Evolutionary conservation across 2,329 filamentous ascomycete species (phyloP), one percentile per base, ranked within the genome.

Genomic region (Penicillium janthinellum): DNA sequence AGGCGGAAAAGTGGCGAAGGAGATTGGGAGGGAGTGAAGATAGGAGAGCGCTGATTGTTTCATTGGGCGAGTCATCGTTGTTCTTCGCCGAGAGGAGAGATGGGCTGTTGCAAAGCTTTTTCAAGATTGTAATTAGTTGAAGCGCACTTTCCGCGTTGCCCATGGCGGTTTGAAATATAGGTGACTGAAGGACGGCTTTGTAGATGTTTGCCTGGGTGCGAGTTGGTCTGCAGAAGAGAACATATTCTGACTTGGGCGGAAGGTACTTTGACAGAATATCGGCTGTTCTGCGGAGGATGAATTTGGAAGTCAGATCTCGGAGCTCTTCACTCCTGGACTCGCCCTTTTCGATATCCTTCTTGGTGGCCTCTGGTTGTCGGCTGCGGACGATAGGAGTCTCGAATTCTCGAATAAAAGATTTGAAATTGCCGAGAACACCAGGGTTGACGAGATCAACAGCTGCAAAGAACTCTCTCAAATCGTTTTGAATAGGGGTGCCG

Each of bases 91-190:
- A 81, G 7, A 91, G 78, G 10, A 90, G 75, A 0, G 82, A 85
- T 1, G 88, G 88, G 63, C 87, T 88, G 71, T 91, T 91, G 79
- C 89, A 91, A 17, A 90, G 81, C 71, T 91, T 91, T 76, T 91
- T 91, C 17, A 91, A 77, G 17, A 90, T 81, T 15, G 86, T 90
- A 68, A 91, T 90, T 14, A 91, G 83, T 67, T 89, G 86, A 2
- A 91, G 78, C 2, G 86, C 84, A 49, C 83, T 82, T 52, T 90
- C 86, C 1, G 83, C 79, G 62, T 82, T 88, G 14, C 87, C 86
- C 52, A 90, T 76, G 8, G 86, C 85, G 35, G 79, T 81, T 52
- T 84, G 82, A 65, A 90, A 90, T 5, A 86, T 78, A 0, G 86
- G 84, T 1, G 88, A 90, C 8, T 82, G 79, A n/a, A 90, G 78